Evolutionary conservation across 2,329 filamentous ascomycete species (phyloP), one percentile per base, ranked within the genome.

Genomic region (Cytospora schulzeri): DNA sequence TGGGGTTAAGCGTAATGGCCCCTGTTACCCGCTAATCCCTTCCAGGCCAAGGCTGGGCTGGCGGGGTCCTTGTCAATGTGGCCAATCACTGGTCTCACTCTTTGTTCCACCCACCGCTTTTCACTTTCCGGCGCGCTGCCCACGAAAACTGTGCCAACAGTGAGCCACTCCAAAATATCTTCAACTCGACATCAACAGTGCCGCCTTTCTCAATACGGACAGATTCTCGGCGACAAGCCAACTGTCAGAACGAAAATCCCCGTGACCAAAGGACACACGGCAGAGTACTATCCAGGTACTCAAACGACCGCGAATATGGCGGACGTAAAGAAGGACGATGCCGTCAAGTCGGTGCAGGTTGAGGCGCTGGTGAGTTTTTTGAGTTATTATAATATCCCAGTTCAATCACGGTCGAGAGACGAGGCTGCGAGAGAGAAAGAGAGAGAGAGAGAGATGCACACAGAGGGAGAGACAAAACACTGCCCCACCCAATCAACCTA

Each of bases 341-440:
- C 91, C 77, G 85, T 96, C 80, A 91, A 89, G 84, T 86, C 92
- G 79, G 92, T 97, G 73, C 92, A 96, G 83, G 90, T 98, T 76
- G 93, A 97, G 84, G 92, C 94, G 74, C 84, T 98, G 84, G 94
- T 96, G 85, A 77, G 88, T 79, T 69, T 65, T 38, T 38, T 28
- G 50, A 41, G 45, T 53, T 57, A 26, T 41, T 35, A 17, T 41
- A 38, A 15, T 45, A 33, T 68, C 67, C 66, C 67, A 73, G 72
- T 75, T 75, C 76, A 76, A 76, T 33, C 38, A 33, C 33, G 29
- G n/a, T 19, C 38, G 19, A 55, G 33, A 33, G n/a, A 26, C 35
- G 54, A 22, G 33, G 26, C 28, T 54, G 35, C 52, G 48, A n/a
- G 57, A 29, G 33, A 14, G 48, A 28, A 19, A 60, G 6, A 33